Evolutionary conservation across 2,329 filamentous ascomycete species (phyloP).

Genomic region (Botryosphaeria dothidea): DNA sequence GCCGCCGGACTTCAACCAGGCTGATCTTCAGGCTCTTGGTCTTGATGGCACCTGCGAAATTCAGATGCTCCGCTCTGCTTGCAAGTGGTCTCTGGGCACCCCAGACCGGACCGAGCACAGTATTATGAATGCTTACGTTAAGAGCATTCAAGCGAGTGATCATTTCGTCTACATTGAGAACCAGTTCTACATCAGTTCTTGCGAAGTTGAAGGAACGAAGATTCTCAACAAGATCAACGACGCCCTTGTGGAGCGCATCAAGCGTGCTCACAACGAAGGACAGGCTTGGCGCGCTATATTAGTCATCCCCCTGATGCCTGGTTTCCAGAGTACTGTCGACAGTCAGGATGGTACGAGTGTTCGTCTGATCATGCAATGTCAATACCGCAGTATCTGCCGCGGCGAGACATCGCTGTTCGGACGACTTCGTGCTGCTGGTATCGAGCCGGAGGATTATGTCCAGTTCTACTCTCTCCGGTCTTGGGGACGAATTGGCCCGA

Average conservation of each 20-base stretch:
- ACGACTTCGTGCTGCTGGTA: constrained; percentile 72
- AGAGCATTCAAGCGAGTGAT: constrained; percentile 91
- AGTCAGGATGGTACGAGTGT: constrained; percentile 93
- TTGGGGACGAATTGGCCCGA: constrained; percentile 87
- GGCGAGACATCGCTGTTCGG: constrained; percentile 92
- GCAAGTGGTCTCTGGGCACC: constrained; percentile 88
- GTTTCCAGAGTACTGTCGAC: constrained; percentile 95
- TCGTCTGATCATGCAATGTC: constrained; percentile 92
- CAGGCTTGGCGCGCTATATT: constrained; percentile 91
- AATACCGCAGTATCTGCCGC: constrained; percentile 93
- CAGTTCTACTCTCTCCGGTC: constrained; percentile 89
- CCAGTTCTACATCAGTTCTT: constrained; percentile 96
- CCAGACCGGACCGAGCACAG: constrained; percentile 83
- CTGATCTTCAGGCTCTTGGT: constrained; percentile 83
- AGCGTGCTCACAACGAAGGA: constrained; percentile 76
- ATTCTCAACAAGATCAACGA: constrained; percentile 95
- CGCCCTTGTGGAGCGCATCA: constrained; percentile 87
- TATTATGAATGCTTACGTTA: constrained; percentile 93
- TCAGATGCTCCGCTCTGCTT: constrained; percentile 89
- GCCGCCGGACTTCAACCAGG: constrained; percentile 84
- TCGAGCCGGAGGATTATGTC: constrained; percentile 94
- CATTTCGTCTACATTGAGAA: constrained; percentile 99
- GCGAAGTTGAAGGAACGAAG: constrained; percentile 80
- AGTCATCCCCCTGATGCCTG: constrained; percentile 94
- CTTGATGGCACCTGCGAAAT: constrained; percentile 94